Evolutionary conservation across 768 basidiomycete species (phyloP).

Genomic region (Boletellus emodensis): DNA sequence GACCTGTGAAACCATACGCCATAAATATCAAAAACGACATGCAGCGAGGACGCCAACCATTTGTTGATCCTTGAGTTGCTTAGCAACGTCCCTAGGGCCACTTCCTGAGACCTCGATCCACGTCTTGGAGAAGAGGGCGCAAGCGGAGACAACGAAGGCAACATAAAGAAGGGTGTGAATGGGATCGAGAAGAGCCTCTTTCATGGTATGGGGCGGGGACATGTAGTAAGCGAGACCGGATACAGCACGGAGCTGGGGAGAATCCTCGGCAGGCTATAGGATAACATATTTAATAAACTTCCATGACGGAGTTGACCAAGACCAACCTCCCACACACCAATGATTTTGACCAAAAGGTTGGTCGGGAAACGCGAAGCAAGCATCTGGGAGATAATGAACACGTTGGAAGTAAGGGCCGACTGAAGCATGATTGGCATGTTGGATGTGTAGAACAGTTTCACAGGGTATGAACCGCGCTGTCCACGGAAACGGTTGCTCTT

Average conservation of each 20-base stretch:
- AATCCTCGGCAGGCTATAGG: conserved; percentile 86
- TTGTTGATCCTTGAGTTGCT: conserved; percentile 97
- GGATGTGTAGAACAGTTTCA: conserved; percentile 98
- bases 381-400: conserved; percentile 97
- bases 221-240: conserved; percentile 98
- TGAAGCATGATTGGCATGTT: conserved; percentile 99
- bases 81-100: conserved; percentile 93
- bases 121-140: conserved; percentile 97
- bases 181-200: conserved; percentile 84
- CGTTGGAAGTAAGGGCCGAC: conserved; percentile 85
- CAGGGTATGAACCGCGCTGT: conserved; percentile 92
- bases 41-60: conserved; percentile 53
- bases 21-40: conserved; percentile 2
- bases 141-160: conserved; percentile 87
- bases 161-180: conserved; percentile 92
- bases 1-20: conserved; percentile 39
- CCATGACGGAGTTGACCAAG: background rate
- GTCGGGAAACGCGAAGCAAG: conserved; percentile 85
- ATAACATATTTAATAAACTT: conserved; percentile 1
- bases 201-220: conserved; percentile 93
- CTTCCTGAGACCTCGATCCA: conserved; percentile 99
- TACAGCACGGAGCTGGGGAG: conserved; percentile 83
- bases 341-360: conserved; percentile 83
- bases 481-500: conserved; percentile 96
- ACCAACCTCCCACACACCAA: conserved; percentile 97